phyloP scores from a whole-genome alignment of 345 rosid genomes.

The Salix brachista region DNA sequence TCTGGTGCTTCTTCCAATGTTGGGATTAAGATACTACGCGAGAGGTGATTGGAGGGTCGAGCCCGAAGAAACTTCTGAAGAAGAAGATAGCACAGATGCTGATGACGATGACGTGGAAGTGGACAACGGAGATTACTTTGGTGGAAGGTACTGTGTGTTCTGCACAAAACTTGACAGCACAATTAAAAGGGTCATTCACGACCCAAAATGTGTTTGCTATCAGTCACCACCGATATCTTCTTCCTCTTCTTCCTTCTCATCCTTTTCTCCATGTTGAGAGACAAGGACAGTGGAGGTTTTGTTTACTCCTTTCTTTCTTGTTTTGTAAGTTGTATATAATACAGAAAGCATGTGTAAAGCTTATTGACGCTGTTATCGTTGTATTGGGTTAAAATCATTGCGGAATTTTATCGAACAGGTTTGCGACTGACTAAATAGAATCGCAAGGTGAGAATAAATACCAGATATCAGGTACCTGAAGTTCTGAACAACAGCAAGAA shows the following conservation, averaged over 20 bases:
- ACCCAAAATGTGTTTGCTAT: constrained; percentile 43
- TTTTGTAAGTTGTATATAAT: constrained; percentile 22
- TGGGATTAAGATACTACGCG: constrained; percentile 40
- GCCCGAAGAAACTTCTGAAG: constrained; percentile 23
- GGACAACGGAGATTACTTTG: constrained; percentile 8
- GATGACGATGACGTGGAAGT: constrained; percentile 8
- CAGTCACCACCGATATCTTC: constrained; percentile 39
- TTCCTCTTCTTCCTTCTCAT: constrained; percentile 34
- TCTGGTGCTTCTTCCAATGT: constrained; percentile 35
- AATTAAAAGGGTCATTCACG: constrained; percentile 42
- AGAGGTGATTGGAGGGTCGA: constrained; percentile 27
- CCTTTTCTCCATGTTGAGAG: constrained; percentile 23
- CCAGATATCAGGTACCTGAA: no score
- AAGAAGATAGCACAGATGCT: constrained; percentile 7
- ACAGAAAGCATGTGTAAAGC: constrained; percentile 1
- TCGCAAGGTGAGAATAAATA: neutral
- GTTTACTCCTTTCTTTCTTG: constrained; percentile 1
- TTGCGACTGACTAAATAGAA: neutral
- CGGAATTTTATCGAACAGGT: constrained; percentile 27
- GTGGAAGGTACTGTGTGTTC: constrained; percentile 51
- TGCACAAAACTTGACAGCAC: constrained; percentile 55
- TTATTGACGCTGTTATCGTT: neutral
- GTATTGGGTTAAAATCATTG: neutral
- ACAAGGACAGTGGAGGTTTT: neutral
- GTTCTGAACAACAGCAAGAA: neutral